A percentile compares a stretch with the other conserved stretches of the same genome.
These are phyloP conservation scores for Boletus reticulatus DNA, from an alignment of 768 basidiomycete species.

Conservation along the genomic window DNA sequence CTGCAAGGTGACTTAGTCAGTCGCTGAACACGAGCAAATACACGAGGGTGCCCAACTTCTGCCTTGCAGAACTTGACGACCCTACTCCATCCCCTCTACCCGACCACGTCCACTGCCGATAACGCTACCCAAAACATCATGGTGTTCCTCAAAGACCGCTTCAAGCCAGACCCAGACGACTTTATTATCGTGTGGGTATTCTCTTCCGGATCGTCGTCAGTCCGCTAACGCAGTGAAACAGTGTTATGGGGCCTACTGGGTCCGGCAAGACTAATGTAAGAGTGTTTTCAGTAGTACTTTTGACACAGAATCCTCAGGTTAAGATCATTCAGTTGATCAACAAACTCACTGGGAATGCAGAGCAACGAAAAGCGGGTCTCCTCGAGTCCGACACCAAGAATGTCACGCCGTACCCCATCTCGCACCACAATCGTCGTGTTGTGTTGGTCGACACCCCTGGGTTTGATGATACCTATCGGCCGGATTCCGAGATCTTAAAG, in stretches of 20 bases:
- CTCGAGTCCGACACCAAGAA: slow-evolving; percentile 14
- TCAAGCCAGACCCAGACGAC: slow-evolving; percentile 9
- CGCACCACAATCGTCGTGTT: neutral
- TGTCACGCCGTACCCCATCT: slow-evolving; percentile 4
- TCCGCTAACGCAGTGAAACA: neutral
- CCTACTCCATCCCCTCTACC: no score
- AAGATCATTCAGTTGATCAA: slow-evolving; percentile 13
- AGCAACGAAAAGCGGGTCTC: neutral
- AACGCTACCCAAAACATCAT: neutral
- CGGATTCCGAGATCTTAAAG: slow-evolving; percentile 9
- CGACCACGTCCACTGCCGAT: neutral
- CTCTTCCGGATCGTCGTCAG: neutral
- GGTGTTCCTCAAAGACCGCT: neutral
- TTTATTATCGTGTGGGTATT: slow-evolving; percentile 13
- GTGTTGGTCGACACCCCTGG: slow-evolving; percentile 23
- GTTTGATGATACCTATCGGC: slow-evolving; percentile 20
- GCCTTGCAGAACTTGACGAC: no score
- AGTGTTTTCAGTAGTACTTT: neutral
- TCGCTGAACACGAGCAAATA: neutral
- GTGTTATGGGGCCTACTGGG: no score
- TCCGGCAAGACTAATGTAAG: no score
- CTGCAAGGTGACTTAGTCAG: no score
- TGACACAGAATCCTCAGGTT: neutral
- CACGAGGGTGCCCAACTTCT: no score
- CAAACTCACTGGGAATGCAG: neutral